Evolutionary conservation across 441 rosid species (phyloP).

Genomic region (Biscutella auriculata): DNA sequence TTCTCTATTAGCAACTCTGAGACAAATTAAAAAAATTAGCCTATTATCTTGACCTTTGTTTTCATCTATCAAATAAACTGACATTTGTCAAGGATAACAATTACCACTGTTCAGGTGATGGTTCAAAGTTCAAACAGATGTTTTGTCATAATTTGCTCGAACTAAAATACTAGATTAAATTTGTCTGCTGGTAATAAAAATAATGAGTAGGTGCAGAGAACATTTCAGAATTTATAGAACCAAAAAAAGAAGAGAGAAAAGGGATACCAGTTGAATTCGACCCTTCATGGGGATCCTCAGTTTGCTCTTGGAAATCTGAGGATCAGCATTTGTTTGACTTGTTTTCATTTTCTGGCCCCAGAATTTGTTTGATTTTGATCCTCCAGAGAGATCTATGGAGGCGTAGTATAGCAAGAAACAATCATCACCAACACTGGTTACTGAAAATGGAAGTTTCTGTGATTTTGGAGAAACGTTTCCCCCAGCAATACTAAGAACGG

Average conservation of each 20-base stretch:
- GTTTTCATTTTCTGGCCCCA: conserved; percentile 44
- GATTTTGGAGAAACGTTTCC: conserved; percentile 80
- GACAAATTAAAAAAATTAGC: not conserved
- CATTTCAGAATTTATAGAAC: not conserved
- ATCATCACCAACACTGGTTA: conserved; percentile 84
- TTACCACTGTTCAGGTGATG: not conserved
- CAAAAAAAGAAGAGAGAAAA: conserved; percentile 4
- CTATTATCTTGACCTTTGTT: not conserved
- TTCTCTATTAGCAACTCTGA: conserved; percentile 1
- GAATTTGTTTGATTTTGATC: conserved; percentile 40
- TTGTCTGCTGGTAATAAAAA: not conserved
- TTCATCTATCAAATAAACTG: not conserved
- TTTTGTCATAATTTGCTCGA: not conserved
- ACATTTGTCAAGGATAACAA: not conserved
- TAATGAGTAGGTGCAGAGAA: not conserved
- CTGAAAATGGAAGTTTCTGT: conserved; percentile 89
- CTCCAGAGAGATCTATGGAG: conserved; percentile 65
- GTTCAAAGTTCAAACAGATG: not conserved
- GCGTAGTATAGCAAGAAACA: conserved; percentile 66
- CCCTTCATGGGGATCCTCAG: conserved; percentile 87
- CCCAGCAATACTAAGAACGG: conserved; percentile 81
- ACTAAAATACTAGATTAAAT: not conserved
- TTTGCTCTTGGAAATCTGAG: conserved; percentile 55
- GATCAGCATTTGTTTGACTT: conserved; percentile 38
- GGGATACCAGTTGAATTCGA: conserved; percentile 74